Percentiles rank a stretch among this genome's conserved stretches.
Evolutionary conservation across 495 filamentous ascomycete species (phyloP).

Genomic region (Monascus purpureus): DNA sequence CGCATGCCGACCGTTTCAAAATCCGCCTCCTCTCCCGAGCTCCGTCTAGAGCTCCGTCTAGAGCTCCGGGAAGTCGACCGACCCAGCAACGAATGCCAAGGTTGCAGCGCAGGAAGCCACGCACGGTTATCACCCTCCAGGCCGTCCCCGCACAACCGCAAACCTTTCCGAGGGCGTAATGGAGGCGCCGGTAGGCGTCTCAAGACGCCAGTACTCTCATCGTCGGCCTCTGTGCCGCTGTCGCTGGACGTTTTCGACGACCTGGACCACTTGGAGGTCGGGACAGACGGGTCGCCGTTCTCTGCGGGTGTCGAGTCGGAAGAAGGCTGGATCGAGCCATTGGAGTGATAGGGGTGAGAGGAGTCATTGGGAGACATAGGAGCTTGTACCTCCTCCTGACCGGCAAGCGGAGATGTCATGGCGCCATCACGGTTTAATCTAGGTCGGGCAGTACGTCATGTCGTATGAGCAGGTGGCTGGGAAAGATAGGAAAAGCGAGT

Average conservation of each 20-base stretch:
- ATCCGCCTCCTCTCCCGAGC: constrained; percentile 24
- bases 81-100: constrained; percentile 22
- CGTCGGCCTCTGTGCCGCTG: constrained; percentile 83
- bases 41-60: constrained; percentile 18
- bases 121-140: constrained; percentile 11
- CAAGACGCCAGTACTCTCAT: constrained; percentile 59
- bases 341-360: constrained; percentile 62
- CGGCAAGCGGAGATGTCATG: constrained; percentile 23
- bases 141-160: constrained; percentile 41
- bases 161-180: constrained; percentile 55
- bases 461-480: constrained; percentile 7
- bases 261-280: constrained; percentile 11
- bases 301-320: constrained; percentile 10
- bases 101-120: constrained; percentile 22
- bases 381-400: constrained; percentile 21
- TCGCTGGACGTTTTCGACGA: constrained; percentile 55
- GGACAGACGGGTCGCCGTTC: constrained; percentile 13
- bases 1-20: constrained; percentile 13
- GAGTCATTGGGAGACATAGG: constrained; percentile 26
- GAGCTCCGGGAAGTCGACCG: constrained; percentile 12
- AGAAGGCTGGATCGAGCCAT: constrained; percentile 12
- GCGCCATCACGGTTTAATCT: constrained; percentile 16
- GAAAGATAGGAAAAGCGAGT: too few species aligned
- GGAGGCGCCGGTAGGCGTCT: constrained; percentile 70
- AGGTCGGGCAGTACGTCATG: constrained; percentile 21